These are phyloP conservation scores for Colletotrichum magnum DNA, from an alignment of 2,329 filamentous ascomycete genomes.

Conservation along the genomic window DNA sequence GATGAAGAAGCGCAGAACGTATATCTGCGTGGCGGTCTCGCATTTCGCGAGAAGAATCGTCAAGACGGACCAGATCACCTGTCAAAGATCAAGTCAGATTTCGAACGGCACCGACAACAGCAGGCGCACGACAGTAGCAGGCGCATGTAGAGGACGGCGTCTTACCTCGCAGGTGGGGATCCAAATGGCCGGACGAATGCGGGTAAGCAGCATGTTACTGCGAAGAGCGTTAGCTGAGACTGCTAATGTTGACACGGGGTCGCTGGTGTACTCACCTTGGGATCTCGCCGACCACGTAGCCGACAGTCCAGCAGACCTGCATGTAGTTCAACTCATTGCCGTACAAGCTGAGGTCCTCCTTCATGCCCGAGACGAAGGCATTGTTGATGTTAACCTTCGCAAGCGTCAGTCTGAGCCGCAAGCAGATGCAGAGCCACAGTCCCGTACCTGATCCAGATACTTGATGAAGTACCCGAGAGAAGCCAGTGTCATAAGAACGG, in stretches of 20 bases:
- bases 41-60: conserved; percentile 20
- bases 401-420: background rate
- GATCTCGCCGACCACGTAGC: conserved; percentile 45
- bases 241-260: background rate
- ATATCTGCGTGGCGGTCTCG: conserved; percentile 49
- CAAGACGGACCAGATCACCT: conserved; percentile 39
- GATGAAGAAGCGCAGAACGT: conserved; percentile 59
- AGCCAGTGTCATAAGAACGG: conserved; percentile 53
- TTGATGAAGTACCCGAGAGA: conserved; percentile 46
- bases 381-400: conserved; percentile 53
- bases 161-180: conserved; percentile 48
- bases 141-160: no score
- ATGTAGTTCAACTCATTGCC: conserved; percentile 47
- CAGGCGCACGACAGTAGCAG: no score
- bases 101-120: no score
- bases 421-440: background rate
- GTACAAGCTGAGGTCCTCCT: conserved; percentile 43
- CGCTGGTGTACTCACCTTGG: conserved; percentile 37
- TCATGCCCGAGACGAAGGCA: conserved; percentile 49
- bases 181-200: conserved; percentile 47
- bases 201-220: conserved; percentile 52
- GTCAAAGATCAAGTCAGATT: conserved; percentile 40
- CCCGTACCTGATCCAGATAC: conserved; percentile 40
- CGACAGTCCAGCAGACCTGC: conserved; percentile 45
- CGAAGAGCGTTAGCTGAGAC: conserved; percentile 35